Base-by-base conservation (phyloP, 441 rosid species). In the Bocquillonia castaneifolia region DNA sequence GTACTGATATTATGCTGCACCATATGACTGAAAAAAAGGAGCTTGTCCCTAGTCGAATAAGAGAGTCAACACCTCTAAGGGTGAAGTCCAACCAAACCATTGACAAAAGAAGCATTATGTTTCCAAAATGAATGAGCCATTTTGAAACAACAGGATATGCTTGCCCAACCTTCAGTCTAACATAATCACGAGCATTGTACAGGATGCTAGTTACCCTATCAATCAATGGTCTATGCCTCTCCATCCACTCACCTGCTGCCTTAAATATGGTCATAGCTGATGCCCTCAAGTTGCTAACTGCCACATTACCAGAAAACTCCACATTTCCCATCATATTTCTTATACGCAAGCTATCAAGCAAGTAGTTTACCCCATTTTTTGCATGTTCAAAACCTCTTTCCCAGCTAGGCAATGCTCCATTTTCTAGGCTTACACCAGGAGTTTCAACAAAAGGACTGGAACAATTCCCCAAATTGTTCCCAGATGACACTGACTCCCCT, bases 31-130 rank as follows among this genome's bases (percentile, higher is more conserved):
- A 84, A 74, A 92, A 90, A 74, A 88, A 85, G 9, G 97, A 90
- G 26, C 90, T 74, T 28, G 94, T 92, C 68, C 98, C 98, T 89
- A 94, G 81, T 66, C 89, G 86, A 62, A 90, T 70, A 72, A 94
- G 86, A 64, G 98, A 94, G 79, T 86, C 90, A 45, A 94, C 66
- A 66, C 99, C 98, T 74, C 98, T 86, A 67, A 92, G 67, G 37
- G 91, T 81, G 78, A 88, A 90, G 79, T 88, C 93, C 97, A 94
- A 67, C 98, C 97, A 94, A 70, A 88, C 79, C 82, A 90, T 79
- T 69, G 85, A 80, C 12, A 92, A 70, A 70, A 92, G 88, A 78
- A 94, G 88, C 60, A 87, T 31, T 65, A 92, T 72, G 78, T 83
- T 92, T 77, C 90, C 89, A 48, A 90, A 74, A 59, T 82, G 85